Percentiles rank a stretch among this genome's conserved stretches.
Conservation (phyloP, 139 green algal species). For the Coelastrella sp. region DNA sequence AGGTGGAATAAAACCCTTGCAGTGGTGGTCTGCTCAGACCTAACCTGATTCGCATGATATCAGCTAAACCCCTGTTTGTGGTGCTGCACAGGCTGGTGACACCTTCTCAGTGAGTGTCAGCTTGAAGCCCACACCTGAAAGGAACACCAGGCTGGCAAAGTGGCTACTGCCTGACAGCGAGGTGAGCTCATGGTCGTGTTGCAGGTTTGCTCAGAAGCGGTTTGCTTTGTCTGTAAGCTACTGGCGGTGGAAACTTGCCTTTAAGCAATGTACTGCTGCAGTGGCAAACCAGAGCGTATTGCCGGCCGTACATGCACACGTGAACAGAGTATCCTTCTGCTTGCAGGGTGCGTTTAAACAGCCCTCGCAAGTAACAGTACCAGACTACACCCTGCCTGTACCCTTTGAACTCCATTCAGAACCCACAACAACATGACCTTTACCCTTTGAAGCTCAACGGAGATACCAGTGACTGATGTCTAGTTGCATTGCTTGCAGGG, state of each 20-base stretch:
- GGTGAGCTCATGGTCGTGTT: too few relatives aligned
- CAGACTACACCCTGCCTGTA: conserved; percentile 68
- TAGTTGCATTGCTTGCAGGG: neutral
- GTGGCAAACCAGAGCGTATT: too few relatives aligned
- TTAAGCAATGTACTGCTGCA: too few relatives aligned
- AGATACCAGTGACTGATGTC: too few relatives aligned
- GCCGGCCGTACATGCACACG: too few relatives aligned
- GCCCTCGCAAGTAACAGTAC: conserved; percentile 63
- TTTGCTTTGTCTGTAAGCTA: too few relatives aligned
- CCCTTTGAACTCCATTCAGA: conserved; percentile 61
- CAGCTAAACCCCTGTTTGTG: neutral
- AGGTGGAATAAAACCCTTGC: too few relatives aligned
- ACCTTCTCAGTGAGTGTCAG: conserved; percentile 69
- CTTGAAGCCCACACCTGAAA: conserved; percentile 59
- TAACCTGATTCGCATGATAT: neutral
- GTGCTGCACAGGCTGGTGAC: conserved; percentile 58
- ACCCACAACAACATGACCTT: conserved; percentile 68
- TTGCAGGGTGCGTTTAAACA: conserved; percentile 57
- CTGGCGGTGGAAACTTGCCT: too few relatives aligned
- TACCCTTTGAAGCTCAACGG: neutral
- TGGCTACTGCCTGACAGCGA: conserved; percentile 52
- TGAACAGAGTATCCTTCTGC: neutral
- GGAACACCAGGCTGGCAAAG: conserved; percentile 57
- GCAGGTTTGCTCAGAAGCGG: too few relatives aligned
- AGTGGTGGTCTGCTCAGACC: too few relatives aligned